Percentiles rank a stretch among this genome's conserved stretches.
Evolutionary conservation across 139 green algal genomes (phyloP).

Genomic region (Dunaliella sp.): DNA sequence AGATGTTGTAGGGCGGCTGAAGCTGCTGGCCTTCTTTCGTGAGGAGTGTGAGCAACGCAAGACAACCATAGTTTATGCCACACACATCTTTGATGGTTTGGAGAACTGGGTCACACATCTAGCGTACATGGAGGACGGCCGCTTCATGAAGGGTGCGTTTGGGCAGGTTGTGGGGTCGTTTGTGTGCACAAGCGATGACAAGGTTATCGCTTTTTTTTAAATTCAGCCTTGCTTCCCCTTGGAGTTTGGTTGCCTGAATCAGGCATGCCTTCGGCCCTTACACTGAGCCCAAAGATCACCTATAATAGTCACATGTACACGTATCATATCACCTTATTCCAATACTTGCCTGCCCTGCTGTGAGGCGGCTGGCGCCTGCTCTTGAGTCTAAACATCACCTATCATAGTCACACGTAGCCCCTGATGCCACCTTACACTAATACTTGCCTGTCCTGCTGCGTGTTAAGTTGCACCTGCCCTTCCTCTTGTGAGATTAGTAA

Average conservation of each 20-base stretch:
- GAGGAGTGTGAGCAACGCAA: constrained; percentile 75
- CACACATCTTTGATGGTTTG: constrained; percentile 98
- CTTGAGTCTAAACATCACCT: not conserved
- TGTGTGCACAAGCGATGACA: not conserved
- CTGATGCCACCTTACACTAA: constrained; percentile 3
- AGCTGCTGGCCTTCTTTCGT: constrained; percentile 91
- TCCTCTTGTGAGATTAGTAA: too few species aligned
- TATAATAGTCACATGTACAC: not conserved
- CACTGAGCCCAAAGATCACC: not conserved
- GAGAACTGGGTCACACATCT: constrained; percentile 86
- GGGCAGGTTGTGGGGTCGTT: not conserved
- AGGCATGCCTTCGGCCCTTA: not conserved
- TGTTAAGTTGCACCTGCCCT: too few species aligned
- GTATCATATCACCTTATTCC: not conserved
- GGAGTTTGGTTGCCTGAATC: not conserved
- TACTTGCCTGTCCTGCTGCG: not conserved
- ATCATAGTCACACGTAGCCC: too few species aligned
- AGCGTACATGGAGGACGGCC: constrained; percentile 75
- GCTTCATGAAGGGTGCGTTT: constrained; percentile 48
- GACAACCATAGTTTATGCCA: constrained; percentile 92
- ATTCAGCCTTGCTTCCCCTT: not conserved
- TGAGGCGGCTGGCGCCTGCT: too few species aligned
- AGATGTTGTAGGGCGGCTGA: constrained; percentile 91
- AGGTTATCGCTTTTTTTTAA: not conserved
- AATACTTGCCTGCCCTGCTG: too few species aligned